phyloP scores from a whole-genome alignment of 2,329 filamentous ascomycete species.

The Neoarthrinium moseri region DNA sequence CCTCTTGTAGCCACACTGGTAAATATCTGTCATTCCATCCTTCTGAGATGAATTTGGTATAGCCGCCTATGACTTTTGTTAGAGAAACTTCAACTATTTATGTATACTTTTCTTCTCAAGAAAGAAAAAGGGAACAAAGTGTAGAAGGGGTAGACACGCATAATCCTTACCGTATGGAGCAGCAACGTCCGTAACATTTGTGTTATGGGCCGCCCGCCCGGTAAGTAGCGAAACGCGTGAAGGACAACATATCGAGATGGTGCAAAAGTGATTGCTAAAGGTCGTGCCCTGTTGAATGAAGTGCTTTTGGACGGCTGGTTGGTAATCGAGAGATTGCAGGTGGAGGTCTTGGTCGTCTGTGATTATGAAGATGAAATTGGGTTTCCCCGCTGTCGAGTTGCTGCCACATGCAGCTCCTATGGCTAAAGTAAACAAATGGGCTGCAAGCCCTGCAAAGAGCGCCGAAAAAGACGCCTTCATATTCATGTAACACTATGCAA shows the following conservation, averaged over 20 bases:
- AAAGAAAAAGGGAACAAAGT: too few relatives aligned
- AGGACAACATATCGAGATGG: constrained; percentile 56
- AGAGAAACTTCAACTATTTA: constrained; percentile 31
- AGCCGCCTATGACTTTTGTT: constrained; percentile 37
- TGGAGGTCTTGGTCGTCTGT: constrained; percentile 62
- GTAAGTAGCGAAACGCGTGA: constrained; percentile 59
- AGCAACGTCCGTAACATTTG: constrained; percentile 54
- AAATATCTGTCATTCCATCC: constrained; percentile 56
- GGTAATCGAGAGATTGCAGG: constrained; percentile 54
- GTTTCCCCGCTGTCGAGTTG: too few relatives aligned
- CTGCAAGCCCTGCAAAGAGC: too few relatives aligned
- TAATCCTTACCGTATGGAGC: constrained; percentile 48
- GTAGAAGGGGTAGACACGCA: too few relatives aligned
- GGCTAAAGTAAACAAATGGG: too few relatives aligned
- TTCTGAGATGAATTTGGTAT: constrained; percentile 50
- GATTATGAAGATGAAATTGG: constrained; percentile 60
- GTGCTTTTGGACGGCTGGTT: constrained; percentile 49
- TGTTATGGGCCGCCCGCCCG: constrained; percentile 60
- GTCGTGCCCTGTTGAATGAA: constrained; percentile 51
- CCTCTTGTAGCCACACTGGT: constrained; percentile 55
- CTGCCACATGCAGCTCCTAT: too few relatives aligned
- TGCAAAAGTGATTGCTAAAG: constrained; percentile 57
- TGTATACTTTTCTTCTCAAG: too few relatives aligned
- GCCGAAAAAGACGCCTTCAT: too few relatives aligned
- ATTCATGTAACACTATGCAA: too few relatives aligned